Evolutionary conservation across 805 yeast species (phyloP).

Genomic region (Wickerhamiella siamensis): DNA sequence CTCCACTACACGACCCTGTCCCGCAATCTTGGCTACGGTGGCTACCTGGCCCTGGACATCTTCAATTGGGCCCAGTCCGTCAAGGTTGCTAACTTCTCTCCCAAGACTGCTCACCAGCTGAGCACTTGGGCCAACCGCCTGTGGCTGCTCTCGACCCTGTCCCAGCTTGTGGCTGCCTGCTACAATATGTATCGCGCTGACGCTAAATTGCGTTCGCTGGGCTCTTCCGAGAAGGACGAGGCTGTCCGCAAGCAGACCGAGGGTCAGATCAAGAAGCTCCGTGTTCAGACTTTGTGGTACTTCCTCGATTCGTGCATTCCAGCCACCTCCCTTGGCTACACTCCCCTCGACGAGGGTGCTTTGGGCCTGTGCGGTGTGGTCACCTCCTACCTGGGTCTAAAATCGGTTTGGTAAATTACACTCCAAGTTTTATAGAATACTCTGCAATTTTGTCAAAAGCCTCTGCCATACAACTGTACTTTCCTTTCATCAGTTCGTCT

Average conservation of each 20-base stretch:
- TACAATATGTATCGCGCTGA: constrained; percentile 37
- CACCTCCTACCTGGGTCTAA: constrained; percentile 66
- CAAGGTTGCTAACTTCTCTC: constrained; percentile 25
- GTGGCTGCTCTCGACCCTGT: constrained; percentile 62
- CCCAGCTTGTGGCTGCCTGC: constrained; percentile 46
- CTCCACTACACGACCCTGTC: constrained; percentile 30
- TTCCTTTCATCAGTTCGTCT: not conserved
- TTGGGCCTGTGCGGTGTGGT: constrained; percentile 74
- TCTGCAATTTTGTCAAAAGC: not conserved
- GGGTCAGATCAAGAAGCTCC: constrained; percentile 19
- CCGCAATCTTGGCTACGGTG: constrained; percentile 25
- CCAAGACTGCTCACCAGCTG: constrained; percentile 13
- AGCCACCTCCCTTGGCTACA: constrained; percentile 45
- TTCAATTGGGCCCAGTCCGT: constrained; percentile 21
- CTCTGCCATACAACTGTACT: not conserved
- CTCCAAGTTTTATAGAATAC: not conserved
- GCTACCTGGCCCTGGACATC: constrained; percentile 26
- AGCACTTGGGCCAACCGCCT: constrained; percentile 24
- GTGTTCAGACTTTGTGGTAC: constrained; percentile 50
- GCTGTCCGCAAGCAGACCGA: constrained; percentile 27
- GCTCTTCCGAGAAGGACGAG: constrained; percentile 22
- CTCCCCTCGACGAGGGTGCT: constrained; percentile 58
- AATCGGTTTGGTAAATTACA: constrained; percentile 15
- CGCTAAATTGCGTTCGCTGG: constrained; percentile 22
- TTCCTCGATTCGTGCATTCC: constrained; percentile 63